phyloP scores from a whole-genome alignment of 2,329 filamentous ascomycete species.

The Cryphonectria carpinicola region DNA sequence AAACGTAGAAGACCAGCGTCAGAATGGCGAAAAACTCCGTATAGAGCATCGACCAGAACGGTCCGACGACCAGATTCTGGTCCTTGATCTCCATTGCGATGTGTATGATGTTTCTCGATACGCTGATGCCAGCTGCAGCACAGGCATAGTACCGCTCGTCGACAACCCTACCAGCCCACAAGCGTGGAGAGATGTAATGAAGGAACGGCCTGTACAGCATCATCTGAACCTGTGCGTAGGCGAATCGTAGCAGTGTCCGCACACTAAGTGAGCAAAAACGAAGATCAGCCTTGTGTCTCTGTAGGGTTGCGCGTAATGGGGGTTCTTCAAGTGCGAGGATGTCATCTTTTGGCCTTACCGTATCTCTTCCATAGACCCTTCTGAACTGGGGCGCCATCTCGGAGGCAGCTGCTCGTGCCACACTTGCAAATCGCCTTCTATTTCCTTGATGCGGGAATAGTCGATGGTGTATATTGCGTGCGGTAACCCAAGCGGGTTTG shows the following conservation, averaged over 20 bases:
- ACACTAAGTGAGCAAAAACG: constrained; percentile 44
- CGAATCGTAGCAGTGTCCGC: constrained; percentile 77
- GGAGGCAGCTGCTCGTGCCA: constrained; percentile 73
- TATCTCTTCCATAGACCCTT: constrained; percentile 74
- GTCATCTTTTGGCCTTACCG: constrained; percentile 60
- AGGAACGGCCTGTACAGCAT: constrained; percentile 82
- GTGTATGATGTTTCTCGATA: constrained; percentile 76
- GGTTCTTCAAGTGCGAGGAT: not conserved
- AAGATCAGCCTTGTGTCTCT: constrained; percentile 27
- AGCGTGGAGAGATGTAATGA: constrained; percentile 75
- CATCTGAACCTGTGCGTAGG: constrained; percentile 83
- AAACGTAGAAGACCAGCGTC: constrained; percentile 77
- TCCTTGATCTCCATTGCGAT: constrained; percentile 79
- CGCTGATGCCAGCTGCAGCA: constrained; percentile 62
- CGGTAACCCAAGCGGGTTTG: constrained; percentile 42
- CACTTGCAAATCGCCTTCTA: constrained; percentile 64
- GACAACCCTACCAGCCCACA: constrained; percentile 59
- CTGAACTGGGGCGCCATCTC: constrained; percentile 77
- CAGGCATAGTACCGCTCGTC: constrained; percentile 81
- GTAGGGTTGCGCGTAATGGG: not conserved
- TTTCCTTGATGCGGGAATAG: constrained; percentile 65
- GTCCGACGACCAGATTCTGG: constrained; percentile 74
- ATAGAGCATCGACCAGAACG: constrained; percentile 87
- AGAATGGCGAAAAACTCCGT: constrained; percentile 82
- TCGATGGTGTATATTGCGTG: constrained; percentile 64